Conservation (phyloP, 1,284 basidiomycete species). For the Pyrrhoderma lamaoense region DNA sequence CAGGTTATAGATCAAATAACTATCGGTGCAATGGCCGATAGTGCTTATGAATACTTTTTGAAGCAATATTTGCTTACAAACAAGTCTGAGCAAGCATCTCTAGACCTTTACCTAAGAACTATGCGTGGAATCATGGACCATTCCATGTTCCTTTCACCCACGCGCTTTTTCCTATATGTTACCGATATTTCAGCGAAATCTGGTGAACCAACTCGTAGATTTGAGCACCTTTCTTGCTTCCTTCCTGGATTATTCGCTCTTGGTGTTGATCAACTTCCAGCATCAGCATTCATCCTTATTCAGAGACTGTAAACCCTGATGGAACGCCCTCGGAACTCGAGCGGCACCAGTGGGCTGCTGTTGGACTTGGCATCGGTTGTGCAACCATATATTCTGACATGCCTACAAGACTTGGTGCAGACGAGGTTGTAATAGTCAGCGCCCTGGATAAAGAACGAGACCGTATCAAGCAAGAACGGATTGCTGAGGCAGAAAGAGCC, state of each 20-base stretch:
- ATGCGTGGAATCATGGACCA: constrained; percentile 56
- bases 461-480: constrained; percentile 5
- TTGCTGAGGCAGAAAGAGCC: constrained; percentile 1
- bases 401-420: constrained; percentile 54
- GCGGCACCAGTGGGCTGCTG: constrained; percentile 58
- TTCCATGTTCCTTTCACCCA: constrained; percentile 59
- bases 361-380: constrained; percentile 62
- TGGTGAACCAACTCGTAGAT: constrained; percentile 37
- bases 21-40: constrained; percentile 17
- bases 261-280: constrained; percentile 53
- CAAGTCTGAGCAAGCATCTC: constrained; percentile 46
- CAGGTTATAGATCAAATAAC: constrained; percentile 14
- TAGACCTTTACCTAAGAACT: constrained; percentile 58
- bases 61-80: constrained; percentile 67
- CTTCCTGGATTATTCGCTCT: constrained; percentile 68
- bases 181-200: constrained; percentile 37
- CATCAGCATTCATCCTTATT: constrained; percentile 25
- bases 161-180: constrained; percentile 63
- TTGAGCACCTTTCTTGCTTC: constrained; percentile 77
- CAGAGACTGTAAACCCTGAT: background rate
- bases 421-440: constrained; percentile 39
- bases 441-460: constrained; percentile 9
- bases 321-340: constrained; percentile 26
- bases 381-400: constrained; percentile 59
- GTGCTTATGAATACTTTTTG: constrained; percentile 57